These are phyloP conservation scores for Backusella parvicylindrica DNA, from an alignment of 192 early-diverging fungal species.

Conservation along the genomic window DNA sequence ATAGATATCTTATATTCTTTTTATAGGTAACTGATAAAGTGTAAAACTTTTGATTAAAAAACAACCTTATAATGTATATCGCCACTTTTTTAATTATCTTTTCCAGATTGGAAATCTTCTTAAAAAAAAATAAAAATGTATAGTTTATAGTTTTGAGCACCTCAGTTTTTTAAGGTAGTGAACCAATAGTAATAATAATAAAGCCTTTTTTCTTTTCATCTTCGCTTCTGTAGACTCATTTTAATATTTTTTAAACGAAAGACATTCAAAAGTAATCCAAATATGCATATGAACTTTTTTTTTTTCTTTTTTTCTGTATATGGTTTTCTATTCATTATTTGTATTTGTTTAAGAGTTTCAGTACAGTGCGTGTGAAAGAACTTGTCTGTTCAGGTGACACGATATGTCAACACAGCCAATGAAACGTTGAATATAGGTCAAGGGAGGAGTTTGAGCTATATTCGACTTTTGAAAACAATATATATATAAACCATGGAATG, in stretches of 20 bases:
- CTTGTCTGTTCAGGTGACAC: background rate
- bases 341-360: background rate
- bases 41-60: background rate
- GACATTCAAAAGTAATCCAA: background rate
- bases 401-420: background rate
- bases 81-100: background rate
- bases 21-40: background rate
- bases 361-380: background rate
- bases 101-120: background rate
- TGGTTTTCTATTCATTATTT: background rate
- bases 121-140: background rate
- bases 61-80: background rate
- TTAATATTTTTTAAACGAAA: background rate
- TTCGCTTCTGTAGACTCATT: background rate
- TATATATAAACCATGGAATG: background rate
- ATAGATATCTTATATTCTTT: background rate
- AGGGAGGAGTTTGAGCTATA: slow-evolving; percentile 1
- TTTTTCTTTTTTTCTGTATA: background rate
- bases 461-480: background rate
- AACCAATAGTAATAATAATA: background rate
- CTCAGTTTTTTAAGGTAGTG: no score
- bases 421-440: background rate
- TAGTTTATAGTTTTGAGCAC: no score
- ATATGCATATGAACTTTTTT: background rate
- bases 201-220: background rate